Evolutionary conservation across 257 asterid genomes (phyloP), one percentile per base, ranked within the genome.

Genomic region (Rauvolfia tetraphylla): DNA sequence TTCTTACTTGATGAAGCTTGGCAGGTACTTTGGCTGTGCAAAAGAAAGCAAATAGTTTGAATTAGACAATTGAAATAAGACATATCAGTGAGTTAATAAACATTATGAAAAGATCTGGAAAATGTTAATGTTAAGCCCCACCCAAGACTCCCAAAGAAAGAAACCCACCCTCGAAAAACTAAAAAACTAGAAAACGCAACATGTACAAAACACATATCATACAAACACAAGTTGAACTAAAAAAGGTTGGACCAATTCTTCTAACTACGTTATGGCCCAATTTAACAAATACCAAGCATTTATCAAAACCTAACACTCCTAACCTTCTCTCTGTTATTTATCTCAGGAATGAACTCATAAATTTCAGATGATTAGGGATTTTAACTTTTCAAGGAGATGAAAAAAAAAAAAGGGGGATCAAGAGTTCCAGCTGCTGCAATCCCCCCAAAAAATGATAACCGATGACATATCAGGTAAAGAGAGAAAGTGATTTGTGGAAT

Each of bases 11-110:
- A 95, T 95, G 81, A 95, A 95, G 89, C 90, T 88, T 51, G 96
- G 97, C 69, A 95, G 90, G 87, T 90, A 93, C 56, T 93, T 95
- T 56, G 99, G 99, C 99, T 95, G 97, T 68, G 61, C 79, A 49
- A 51, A 46, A 75, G 75, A 77, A 74, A 68, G 42, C 27, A 75
- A 77, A 76, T 39, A 42, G 54, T 80, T 44, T 27, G 74, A 83
- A 75, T 76, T 44, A 79, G 74, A 72, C 63, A 78, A 48, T 38
- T 68, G 53, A 81, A 33, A 38, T 67, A 69, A 20, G 25, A 31
- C 0, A 27, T 8, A 42, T 31, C 36, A 42, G 36, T 14, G 33
- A 33, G 22, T 63, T 49, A 20, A 48, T 33, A 20, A 15, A 46
- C 22, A 58, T 20, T 8, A 31, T 12, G 17, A 22, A 48, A 3